Evolutionary conservation across 176 grass and related monocot genomes (phyloP).

Genomic region (Avena atlantica): DNA sequence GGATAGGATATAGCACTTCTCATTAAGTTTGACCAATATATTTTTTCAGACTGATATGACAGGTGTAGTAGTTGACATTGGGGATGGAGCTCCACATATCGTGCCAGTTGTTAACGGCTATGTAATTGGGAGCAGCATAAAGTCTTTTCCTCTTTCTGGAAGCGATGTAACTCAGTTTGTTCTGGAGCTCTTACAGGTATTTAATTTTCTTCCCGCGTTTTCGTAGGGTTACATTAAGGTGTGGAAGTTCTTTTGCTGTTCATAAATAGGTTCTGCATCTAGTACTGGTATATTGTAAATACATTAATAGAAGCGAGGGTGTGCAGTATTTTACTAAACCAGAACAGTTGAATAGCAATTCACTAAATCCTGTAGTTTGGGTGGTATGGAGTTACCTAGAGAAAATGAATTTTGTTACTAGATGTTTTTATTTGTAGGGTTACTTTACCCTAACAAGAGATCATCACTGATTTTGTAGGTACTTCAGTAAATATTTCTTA

Average conservation of each 20-base stretch:
- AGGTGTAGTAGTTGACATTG: slow-evolving; percentile 98
- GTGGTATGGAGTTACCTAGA: slow-evolving; percentile 14
- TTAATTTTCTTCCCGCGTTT: slow-evolving; percentile 27
- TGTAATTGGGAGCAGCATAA: slow-evolving; percentile 98
- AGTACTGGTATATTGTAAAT: slow-evolving; percentile 16
- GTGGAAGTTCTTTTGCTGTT: slow-evolving; percentile 1
- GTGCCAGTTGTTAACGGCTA: slow-evolving; percentile 98
- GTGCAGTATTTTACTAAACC: slow-evolving; percentile 13
- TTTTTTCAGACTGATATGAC: slow-evolving; percentile 98
- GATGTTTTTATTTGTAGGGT: not conserved
- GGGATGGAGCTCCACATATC: slow-evolving; percentile 84
- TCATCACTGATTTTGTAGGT: not conserved
- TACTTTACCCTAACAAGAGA: slow-evolving; percentile 1
- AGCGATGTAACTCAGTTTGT: slow-evolving; percentile 85
- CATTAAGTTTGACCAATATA: slow-evolving; percentile 64
- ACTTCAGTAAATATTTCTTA: not conserved
- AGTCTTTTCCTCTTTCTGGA: slow-evolving; percentile 88
- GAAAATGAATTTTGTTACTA: not conserved
- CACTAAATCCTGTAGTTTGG: not conserved
- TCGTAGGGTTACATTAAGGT: slow-evolving; percentile 24
- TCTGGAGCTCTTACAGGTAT: slow-evolving; percentile 93
- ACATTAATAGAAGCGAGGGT: slow-evolving; percentile 26
- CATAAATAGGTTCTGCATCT: slow-evolving; percentile 35
- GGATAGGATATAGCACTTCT: slow-evolving; percentile 29
- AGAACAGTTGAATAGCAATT: slow-evolving; percentile 20